Evolutionary conservation across 208 protist species (phyloP).

Genomic region (Acanthamoeba royreba): DNA sequence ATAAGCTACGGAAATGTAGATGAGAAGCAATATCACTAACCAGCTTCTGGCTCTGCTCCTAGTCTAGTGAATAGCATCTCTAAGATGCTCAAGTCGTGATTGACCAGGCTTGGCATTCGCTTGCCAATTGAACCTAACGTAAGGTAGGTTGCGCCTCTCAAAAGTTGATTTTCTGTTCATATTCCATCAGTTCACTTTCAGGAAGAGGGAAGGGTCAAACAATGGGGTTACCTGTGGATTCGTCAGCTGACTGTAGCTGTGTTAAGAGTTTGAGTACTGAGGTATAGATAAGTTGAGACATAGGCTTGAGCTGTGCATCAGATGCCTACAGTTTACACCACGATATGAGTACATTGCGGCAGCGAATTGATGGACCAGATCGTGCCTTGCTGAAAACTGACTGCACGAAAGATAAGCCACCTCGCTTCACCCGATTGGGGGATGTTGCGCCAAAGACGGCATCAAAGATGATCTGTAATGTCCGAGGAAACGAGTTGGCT

Average conservation of each 20-base stretch:
- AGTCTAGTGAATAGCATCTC: conserved; percentile 41
- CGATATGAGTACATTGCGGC: not conserved
- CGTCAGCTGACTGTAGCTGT: not conserved
- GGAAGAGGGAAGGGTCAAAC: not conserved
- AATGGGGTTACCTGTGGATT: not conserved
- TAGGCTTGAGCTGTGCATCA: not conserved
- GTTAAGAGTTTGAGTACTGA: not conserved
- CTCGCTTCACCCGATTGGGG: not conserved
- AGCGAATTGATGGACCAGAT: not conserved
- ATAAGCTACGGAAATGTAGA: not conserved
- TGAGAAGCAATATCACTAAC: not conserved
- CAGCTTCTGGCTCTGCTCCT: not conserved
- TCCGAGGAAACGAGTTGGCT: conserved; percentile 33
- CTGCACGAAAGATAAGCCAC: conserved; percentile 19
- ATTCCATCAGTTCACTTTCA: not conserved
- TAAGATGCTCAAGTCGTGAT: not conserved
- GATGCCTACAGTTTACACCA: not conserved
- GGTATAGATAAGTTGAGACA: conserved; percentile 31
- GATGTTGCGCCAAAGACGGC: conserved; percentile 44
- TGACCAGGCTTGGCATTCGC: conserved; percentile 26
- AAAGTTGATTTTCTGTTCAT: not conserved
- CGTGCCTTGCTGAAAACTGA: not conserved
- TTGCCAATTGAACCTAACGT: conserved; percentile 10
- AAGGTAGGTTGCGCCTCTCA: conserved; percentile 24
- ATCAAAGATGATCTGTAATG: conserved; percentile 49